Conservation (phyloP, 75 land plant genomes). For the Sequoia sempervirens region DNA sequence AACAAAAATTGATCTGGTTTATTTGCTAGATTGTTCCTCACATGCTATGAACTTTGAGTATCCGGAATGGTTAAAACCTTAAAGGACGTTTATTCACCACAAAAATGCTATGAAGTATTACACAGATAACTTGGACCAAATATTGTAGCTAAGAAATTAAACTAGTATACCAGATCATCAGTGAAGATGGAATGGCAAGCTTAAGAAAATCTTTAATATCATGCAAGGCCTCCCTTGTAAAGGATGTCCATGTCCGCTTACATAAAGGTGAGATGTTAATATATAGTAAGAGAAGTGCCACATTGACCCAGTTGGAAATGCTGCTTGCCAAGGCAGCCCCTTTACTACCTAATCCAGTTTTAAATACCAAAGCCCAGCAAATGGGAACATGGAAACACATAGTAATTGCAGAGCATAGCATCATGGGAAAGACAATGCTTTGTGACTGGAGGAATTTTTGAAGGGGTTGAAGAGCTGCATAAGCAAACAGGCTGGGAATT, state of each 20-base stretch:
- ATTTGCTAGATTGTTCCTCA: neutral
- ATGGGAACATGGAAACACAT: slow-evolving; percentile 46
- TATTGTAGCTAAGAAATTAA: neutral
- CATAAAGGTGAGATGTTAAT: slow-evolving; percentile 53
- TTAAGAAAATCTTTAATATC: slow-evolving; percentile 39
- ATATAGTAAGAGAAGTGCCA: slow-evolving; percentile 30
- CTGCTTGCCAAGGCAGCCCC: slow-evolving; percentile 76
- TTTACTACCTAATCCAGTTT: slow-evolving; percentile 61
- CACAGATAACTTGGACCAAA: neutral
- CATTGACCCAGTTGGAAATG: slow-evolving; percentile 73
- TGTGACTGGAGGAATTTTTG: slow-evolving; percentile 72
- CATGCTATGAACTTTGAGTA: neutral
- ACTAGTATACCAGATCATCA: slow-evolving; percentile 70
- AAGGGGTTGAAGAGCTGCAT: slow-evolving; percentile 62
- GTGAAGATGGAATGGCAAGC: slow-evolving; percentile 72
- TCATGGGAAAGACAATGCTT: slow-evolving; percentile 68
- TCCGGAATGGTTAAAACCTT: neutral
- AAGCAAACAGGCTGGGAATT: slow-evolving; percentile 68
- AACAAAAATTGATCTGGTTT: neutral
- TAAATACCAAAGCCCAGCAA: slow-evolving; percentile 68
- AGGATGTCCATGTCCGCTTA: slow-evolving; percentile 53
- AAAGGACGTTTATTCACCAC: neutral
- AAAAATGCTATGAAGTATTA: neutral
- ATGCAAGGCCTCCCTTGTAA: slow-evolving; percentile 55
- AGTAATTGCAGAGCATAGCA: slow-evolving; percentile 45